A percentile compares a stretch with the other conserved stretches of the same genome.
Conservation (phyloP, 2,329 filamentous ascomycete genomes). For the Capronia epimyces region DNA sequence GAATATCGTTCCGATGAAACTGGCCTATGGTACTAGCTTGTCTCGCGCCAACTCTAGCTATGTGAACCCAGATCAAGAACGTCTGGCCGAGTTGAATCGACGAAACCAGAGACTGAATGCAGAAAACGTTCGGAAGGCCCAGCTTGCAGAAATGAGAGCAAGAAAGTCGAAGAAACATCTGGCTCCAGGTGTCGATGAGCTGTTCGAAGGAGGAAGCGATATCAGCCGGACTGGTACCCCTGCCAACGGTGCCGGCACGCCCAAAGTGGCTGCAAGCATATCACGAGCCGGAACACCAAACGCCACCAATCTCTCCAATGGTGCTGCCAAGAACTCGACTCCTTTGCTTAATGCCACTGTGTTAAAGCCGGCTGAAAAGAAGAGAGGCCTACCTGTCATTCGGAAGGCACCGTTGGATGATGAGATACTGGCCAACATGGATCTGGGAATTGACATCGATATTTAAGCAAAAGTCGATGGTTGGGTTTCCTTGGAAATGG, state of each 20-base stretch:
- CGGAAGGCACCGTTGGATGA: slow-evolving; percentile 77
- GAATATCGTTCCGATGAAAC: slow-evolving; percentile 51
- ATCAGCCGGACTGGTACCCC: slow-evolving; percentile 46
- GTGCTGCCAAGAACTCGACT: slow-evolving; percentile 23
- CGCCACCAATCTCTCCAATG: slow-evolving; percentile 19
- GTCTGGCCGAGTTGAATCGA: slow-evolving; percentile 74
- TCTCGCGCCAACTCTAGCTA: slow-evolving; percentile 49
- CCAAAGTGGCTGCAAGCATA: slow-evolving; percentile 36
- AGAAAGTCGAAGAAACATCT: slow-evolving; percentile 43
- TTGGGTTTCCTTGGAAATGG: neutral
- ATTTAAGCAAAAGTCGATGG: slow-evolving; percentile 42
- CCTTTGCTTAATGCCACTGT: slow-evolving; percentile 7
- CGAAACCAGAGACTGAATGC: slow-evolving; percentile 78
- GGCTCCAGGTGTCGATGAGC: slow-evolving; percentile 37
- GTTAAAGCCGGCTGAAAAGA: slow-evolving; percentile 34
- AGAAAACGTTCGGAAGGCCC: slow-evolving; percentile 86
- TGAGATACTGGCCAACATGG: slow-evolving; percentile 82
- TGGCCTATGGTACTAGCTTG: slow-evolving; percentile 66
- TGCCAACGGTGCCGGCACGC: slow-evolving; percentile 48
- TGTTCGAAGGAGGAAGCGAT: slow-evolving; percentile 44
- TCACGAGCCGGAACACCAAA: slow-evolving; percentile 36
- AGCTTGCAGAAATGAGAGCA: slow-evolving; percentile 70
- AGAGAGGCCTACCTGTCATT: slow-evolving; percentile 59
- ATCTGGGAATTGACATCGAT: slow-evolving; percentile 87
- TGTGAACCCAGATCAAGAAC: slow-evolving; percentile 65